Evolutionary conservation across 768 basidiomycete genomes (phyloP).

Genomic region (Termitomyces sp.): DNA sequence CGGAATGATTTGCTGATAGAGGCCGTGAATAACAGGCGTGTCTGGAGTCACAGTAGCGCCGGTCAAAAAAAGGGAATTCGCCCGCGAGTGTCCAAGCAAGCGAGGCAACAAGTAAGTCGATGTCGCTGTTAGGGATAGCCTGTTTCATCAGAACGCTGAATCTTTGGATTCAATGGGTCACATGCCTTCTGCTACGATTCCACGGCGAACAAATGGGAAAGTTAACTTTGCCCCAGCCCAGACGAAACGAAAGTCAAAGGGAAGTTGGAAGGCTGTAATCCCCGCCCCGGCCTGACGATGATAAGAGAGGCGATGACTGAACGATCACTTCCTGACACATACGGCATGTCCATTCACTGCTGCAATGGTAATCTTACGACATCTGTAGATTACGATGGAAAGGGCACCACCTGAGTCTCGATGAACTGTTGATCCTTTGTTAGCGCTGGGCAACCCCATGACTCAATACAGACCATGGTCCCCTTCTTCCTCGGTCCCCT

Average conservation of each 20-base stretch:
- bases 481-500: constrained; percentile 42
- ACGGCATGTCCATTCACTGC: constrained; percentile 51
- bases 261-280: constrained; percentile 39
- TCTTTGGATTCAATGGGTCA: not conserved
- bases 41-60: constrained; percentile 40
- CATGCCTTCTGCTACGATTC: constrained; percentile 43
- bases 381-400: constrained; percentile 43
- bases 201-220: constrained; percentile 42
- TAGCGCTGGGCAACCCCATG: not conserved
- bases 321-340: constrained; percentile 8
- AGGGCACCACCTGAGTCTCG: constrained; percentile 46
- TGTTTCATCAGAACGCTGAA: not conserved
- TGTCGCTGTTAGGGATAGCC: constrained; percentile 21
- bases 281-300: constrained; percentile 36
- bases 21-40: constrained; percentile 36
- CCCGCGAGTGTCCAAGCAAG: constrained; percentile 48
- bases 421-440: constrained; percentile 30
- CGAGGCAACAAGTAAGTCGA: constrained; percentile 51
- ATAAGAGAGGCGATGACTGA: not conserved
- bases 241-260: constrained; percentile 44
- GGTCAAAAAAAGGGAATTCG: constrained; percentile 46
- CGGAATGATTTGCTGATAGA: constrained; percentile 46
- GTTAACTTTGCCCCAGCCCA: constrained; percentile 42
- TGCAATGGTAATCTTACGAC: constrained; percentile 50
- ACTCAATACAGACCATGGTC: constrained; percentile 34